phyloP scores from a whole-genome alignment of 1,139 yeast genomes.

The Protomyces arabidopsidicola region DNA sequence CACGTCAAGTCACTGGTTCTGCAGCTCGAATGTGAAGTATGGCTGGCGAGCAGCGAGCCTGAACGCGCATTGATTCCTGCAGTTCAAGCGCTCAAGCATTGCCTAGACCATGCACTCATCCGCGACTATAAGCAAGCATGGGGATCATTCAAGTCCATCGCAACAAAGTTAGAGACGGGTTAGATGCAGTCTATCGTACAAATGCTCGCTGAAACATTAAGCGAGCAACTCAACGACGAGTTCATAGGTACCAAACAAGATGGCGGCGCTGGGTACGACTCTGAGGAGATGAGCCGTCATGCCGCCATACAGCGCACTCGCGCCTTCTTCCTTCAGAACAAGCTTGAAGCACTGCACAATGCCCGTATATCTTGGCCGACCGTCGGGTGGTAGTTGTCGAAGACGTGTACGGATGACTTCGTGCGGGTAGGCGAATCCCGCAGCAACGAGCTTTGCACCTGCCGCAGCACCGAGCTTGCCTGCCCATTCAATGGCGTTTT shows the following conservation, averaged over 20 bases:
- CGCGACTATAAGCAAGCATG: background rate
- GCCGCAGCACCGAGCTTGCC: slow-evolving; percentile 98
- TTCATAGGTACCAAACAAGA: slow-evolving; percentile 99
- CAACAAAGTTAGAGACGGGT: background rate
- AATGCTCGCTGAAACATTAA: background rate
- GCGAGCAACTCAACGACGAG: slow-evolving; percentile 45
- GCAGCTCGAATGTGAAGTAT: slow-evolving; percentile 1
- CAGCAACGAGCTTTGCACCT: slow-evolving; percentile 87
- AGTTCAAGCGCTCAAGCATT: background rate
- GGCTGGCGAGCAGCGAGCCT: slow-evolving; percentile 8
- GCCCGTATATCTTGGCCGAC: slow-evolving; percentile 83
- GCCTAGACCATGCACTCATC: background rate
- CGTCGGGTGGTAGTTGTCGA: slow-evolving; percentile 90
- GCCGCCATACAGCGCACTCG: slow-evolving; percentile 93
- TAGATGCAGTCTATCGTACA: background rate
- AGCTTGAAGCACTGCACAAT: slow-evolving; percentile 78
- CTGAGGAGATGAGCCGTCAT: slow-evolving; percentile 92
- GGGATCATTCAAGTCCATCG: background rate
- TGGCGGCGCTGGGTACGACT: slow-evolving; percentile 95
- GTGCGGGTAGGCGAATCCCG: slow-evolving; percentile 91
- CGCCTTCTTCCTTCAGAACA: slow-evolving; percentile 84
- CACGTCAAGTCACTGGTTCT: background rate
- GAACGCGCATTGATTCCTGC: slow-evolving; percentile 9
- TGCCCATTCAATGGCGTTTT: slow-evolving; percentile 78
- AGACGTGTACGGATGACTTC: slow-evolving; percentile 94